A percentile compares a stretch with the other conserved stretches of the same genome.
Conservation (phyloP, 2,329 filamentous ascomycete species). For the Aspergillus quadricinctus region DNA sequence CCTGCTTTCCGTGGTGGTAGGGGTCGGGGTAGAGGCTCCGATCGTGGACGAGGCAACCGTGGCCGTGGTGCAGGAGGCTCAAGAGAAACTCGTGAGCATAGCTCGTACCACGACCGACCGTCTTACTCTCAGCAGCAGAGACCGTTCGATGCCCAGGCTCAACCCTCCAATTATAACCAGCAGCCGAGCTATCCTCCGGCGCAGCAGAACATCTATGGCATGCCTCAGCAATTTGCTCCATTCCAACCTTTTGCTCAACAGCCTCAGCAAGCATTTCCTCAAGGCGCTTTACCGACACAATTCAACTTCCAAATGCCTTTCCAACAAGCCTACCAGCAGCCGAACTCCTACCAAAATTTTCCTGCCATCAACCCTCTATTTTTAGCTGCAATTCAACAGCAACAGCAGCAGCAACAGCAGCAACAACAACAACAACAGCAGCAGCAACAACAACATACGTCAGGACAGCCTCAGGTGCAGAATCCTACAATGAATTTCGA, state of each 20-base stretch:
- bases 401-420: constrained; percentile 36
- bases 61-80: constrained; percentile 15
- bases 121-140: constrained; percentile 21
- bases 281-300: constrained; percentile 23
- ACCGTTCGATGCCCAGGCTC: constrained; percentile 14
- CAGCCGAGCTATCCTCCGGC: constrained; percentile 7
- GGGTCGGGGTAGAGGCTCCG: constrained; percentile 43
- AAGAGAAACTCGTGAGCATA: constrained; percentile 25
- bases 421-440: constrained; percentile 19
- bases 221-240: constrained; percentile 24
- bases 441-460: background rate
- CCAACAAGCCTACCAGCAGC: constrained; percentile 38
- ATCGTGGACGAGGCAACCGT: constrained; percentile 30
- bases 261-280: constrained; percentile 18
- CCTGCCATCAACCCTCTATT: constrained; percentile 54
- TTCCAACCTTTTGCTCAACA: constrained; percentile 18
- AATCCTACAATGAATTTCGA: constrained; percentile 34
- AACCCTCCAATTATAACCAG: constrained; percentile 21
- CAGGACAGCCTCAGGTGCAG: constrained; percentile 23
- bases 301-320: constrained; percentile 40
- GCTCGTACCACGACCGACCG: constrained; percentile 24
- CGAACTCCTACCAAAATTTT: constrained; percentile 40
- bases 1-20: constrained; percentile 43
- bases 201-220: constrained; percentile 21
- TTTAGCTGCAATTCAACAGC: constrained; percentile 46